These are phyloP conservation scores for Gillenia trifoliata DNA, from an alignment of 306 rosid genomes.

Conservation along the genomic window DNA sequence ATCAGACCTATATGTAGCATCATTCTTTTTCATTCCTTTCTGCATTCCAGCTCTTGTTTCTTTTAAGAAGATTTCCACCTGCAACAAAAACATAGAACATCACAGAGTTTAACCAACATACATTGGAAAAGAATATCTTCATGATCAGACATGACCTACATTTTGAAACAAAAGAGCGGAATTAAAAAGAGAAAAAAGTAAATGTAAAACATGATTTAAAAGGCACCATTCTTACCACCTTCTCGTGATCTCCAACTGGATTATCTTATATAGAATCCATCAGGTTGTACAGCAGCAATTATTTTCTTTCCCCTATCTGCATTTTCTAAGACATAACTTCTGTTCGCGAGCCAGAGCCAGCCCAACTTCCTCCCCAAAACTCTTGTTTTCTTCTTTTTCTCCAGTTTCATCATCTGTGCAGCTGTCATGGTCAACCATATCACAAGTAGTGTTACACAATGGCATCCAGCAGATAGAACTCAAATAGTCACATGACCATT, in stretches of 20 bases:
- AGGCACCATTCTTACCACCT: slow-evolving; percentile 47
- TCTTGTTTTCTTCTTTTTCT: slow-evolving; percentile 68
- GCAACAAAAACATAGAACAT: slow-evolving; percentile 29
- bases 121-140: slow-evolving; percentile 4
- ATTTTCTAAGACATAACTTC: slow-evolving; percentile 43
- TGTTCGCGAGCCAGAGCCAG: slow-evolving; percentile 37
- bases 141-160: slow-evolving; percentile 8
- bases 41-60: slow-evolving; percentile 55
- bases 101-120: neutral
- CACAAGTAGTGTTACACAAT: slow-evolving; percentile 14
- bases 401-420: slow-evolving; percentile 65
- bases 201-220: neutral
- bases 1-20: slow-evolving; percentile 36
- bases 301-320: slow-evolving; percentile 55
- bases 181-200: slow-evolving; percentile 12
- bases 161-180: slow-evolving; percentile 12
- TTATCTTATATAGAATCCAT: slow-evolving; percentile 53
- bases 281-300: slow-evolving; percentile 36
- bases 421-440: slow-evolving; percentile 20
- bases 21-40: slow-evolving; percentile 62
- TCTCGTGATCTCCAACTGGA: slow-evolving; percentile 34
- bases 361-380: slow-evolving; percentile 36
- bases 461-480: neutral
- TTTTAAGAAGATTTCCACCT: slow-evolving; percentile 65
- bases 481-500: neutral